Evolutionary conservation across 257 asterid genomes (phyloP).

Genomic region (Coffea eugenioides): DNA sequence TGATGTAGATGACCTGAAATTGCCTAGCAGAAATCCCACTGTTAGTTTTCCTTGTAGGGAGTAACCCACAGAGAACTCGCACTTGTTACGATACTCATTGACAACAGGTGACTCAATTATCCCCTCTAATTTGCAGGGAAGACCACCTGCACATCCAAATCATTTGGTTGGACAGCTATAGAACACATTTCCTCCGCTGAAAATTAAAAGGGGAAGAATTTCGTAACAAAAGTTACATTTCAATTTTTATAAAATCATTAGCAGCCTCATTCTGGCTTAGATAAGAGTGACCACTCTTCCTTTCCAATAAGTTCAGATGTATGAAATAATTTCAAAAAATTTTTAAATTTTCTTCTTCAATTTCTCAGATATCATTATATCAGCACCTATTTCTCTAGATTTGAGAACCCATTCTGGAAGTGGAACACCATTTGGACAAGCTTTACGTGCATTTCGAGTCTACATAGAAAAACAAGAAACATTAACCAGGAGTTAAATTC

Average conservation of each 20-base stretch:
- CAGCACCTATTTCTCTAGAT: constrained; percentile 85
- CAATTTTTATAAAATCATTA: neutral
- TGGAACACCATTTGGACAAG: constrained; percentile 74
- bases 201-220: neutral
- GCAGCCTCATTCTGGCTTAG: neutral
- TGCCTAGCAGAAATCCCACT: constrained; percentile 92
- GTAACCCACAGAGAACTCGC: constrained; percentile 92
- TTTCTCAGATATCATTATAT: constrained; percentile 4
- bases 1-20: constrained; percentile 64
- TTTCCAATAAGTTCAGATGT: neutral
- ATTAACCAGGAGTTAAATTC: neutral
- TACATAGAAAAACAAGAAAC: constrained; percentile 27
- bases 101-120: constrained; percentile 74
- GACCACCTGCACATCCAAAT: constrained; percentile 70
- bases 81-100: constrained; percentile 93
- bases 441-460: constrained; percentile 95
- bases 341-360: neutral
- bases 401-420: constrained; percentile 91
- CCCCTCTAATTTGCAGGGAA: constrained; percentile 91
- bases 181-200: neutral
- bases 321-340: neutral
- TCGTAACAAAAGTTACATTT: neutral
- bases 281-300: neutral
- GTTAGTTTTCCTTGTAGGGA: constrained; percentile 82
- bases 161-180: constrained; percentile 20